Conservation (phyloP, 148 eudicot genomes). For the Rhododendron ovatum region DNA sequence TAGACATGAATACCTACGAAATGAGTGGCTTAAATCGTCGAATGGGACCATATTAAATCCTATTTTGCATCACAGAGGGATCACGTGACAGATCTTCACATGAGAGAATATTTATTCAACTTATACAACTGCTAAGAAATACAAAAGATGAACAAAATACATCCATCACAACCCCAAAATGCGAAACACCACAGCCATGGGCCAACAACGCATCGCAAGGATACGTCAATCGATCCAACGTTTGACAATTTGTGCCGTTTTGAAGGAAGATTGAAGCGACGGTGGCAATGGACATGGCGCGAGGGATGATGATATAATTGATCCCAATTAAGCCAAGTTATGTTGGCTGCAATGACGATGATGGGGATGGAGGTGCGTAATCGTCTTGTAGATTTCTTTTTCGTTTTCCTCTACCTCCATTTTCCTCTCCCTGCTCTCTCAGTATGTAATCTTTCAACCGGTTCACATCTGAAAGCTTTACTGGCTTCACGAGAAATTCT, state of each 20-base stretch:
- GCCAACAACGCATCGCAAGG: slow-evolving; percentile 1
- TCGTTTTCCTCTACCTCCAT: background rate
- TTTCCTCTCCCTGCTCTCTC: slow-evolving; percentile 22
- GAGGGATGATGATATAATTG: slow-evolving; percentile 2
- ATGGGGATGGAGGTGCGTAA: background rate
- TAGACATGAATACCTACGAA: background rate
- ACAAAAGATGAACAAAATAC: background rate
- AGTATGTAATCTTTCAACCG: slow-evolving; percentile 49
- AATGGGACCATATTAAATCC: background rate
- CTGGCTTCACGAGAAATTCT: slow-evolving; percentile 73
- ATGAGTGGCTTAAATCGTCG: background rate
- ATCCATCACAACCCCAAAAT: background rate
- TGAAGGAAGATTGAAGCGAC: slow-evolving; percentile 3
- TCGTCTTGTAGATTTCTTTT: slow-evolving; percentile 36
- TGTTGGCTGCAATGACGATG: background rate
- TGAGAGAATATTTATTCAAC: background rate
- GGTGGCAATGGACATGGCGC: background rate
- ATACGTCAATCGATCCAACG: background rate
- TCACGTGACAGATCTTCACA: background rate
- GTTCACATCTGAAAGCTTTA: slow-evolving; percentile 66
- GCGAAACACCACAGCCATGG: background rate
- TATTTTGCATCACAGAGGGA: background rate
- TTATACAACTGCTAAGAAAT: background rate
- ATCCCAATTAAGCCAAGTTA: background rate
- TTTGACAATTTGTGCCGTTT: slow-evolving; percentile 11